Base-by-base conservation (phyloP, 805 yeast genomes). In the Starmerella floricola region DNA sequence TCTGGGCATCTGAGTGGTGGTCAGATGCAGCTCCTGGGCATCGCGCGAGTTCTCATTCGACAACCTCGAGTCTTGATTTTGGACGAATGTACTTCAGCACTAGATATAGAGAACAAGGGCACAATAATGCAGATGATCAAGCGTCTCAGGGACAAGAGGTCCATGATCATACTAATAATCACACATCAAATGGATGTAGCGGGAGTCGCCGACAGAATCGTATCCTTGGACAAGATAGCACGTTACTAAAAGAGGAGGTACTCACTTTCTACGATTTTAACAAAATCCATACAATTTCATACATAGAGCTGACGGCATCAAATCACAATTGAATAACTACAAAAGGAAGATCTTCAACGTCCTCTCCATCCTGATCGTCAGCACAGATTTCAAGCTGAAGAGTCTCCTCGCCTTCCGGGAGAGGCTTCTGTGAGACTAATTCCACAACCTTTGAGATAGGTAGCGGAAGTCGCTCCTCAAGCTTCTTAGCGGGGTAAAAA, bases 291-390 rank as follows among this genome's bases (percentile, higher is more conserved):
- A 13, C 6, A 18, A n/a, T 18, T 31, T n/a, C 27, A 19, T 27
- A 17, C n/a, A n/a, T n/a, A n/a, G n/a, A n/a, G n/a, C n/a, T n/a
- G n/a, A n/a, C n/a, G n/a, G n/a, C n/a, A n/a, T n/a, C n/a, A n/a
- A n/a, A n/a, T 8, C 38, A 15, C 27, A 45, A 31, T 23, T 32
- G 34, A 44, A 87, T 73, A 43, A 82, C 76, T 47, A 87, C 73
- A 59, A 75, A 86, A 26, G 98, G 98, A 49, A 47, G 35, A 19
- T 47, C 97, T 35, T 62, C 67, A 17, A 86, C 95, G 60, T 91
- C 98, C 59, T 91, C 97, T 28, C 88, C 98, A 35, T 78, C 72
- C 56, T 74, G 68, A 60, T 91, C 98, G 56, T 91, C 97, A 47
- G 88, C 82, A 60, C 95, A 85, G 35, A 91, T 72, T 63, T 88